These are phyloP conservation scores for Aspergillus puulaauensis DNA, from an alignment of 2,329 filamentous ascomycete genomes.

Conservation along the genomic window DNA sequence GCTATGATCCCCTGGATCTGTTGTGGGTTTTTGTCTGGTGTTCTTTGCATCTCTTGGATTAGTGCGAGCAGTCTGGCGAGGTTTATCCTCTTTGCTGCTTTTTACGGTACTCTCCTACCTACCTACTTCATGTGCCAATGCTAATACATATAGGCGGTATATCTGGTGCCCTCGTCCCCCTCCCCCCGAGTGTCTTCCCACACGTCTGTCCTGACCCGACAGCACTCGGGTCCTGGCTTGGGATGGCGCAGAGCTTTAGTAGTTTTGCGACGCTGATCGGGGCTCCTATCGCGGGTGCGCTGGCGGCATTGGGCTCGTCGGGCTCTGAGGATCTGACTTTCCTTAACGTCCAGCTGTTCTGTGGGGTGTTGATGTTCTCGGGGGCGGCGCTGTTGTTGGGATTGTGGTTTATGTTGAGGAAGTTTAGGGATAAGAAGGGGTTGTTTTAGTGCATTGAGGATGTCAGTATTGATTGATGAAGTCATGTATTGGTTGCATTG, in stretches of 20 bases:
- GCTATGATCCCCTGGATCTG: constrained; percentile 58
- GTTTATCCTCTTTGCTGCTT: constrained; percentile 58
- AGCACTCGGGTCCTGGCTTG: constrained; percentile 49
- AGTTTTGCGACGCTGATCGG: constrained; percentile 50
- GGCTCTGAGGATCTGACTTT: constrained; percentile 31
- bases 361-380: constrained; percentile 39
- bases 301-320: constrained; percentile 40
- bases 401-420: constrained; percentile 21
- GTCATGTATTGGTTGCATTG: neutral
- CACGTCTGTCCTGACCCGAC: constrained; percentile 48
- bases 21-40: constrained; percentile 35
- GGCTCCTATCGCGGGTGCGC: constrained; percentile 49
- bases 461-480: neutral
- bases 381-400: constrained; percentile 35
- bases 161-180: constrained; percentile 59
- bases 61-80: constrained; percentile 48
- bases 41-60: constrained; percentile 54
- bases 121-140: neutral
- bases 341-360: constrained; percentile 48
- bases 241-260: constrained; percentile 51
- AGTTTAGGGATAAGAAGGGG: constrained; percentile 15
- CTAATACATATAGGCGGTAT: constrained; percentile 38
- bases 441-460: neutral
- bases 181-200: constrained; percentile 61
- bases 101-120: constrained; percentile 51